phyloP scores from a whole-genome alignment of 176 grass and related monocot species.

The Carex littledalei region DNA sequence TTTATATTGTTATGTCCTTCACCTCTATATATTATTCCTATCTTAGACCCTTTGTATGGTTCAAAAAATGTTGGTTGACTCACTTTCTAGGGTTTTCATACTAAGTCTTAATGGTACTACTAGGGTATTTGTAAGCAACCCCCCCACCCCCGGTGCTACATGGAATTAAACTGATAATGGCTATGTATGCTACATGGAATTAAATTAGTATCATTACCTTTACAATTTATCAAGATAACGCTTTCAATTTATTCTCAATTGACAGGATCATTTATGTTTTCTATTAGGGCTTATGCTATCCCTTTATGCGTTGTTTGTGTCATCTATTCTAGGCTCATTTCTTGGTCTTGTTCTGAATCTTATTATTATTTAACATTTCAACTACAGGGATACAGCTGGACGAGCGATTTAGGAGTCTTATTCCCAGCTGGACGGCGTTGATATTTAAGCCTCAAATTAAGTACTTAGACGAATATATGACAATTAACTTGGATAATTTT shows the following conservation, averaged over 20 bases:
- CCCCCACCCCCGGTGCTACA: not conserved
- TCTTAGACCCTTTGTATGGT: conserved; percentile 4
- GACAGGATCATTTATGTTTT: not conserved
- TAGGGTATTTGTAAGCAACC: not conserved
- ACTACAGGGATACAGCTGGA: conserved; percentile 88
- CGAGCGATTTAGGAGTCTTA: conserved; percentile 96
- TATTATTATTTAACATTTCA: conserved; percentile 6
- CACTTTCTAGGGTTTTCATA: conserved; percentile 12
- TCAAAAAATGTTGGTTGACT: not conserved
- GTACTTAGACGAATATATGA: not conserved
- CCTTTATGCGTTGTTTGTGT: not conserved
- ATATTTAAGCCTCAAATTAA: not conserved
- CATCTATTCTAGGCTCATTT: not conserved
- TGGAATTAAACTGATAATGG: no score
- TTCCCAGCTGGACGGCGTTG: conserved; percentile 51
- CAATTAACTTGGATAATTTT: no score
- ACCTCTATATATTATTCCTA: not conserved
- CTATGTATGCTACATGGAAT: no score
- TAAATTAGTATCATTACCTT: no score
- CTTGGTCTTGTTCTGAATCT: not conserved
- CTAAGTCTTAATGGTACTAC: not conserved
- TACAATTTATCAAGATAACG: no score
- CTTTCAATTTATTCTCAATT: no score
- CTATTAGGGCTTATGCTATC: not conserved
- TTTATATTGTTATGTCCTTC: not conserved